phyloP scores from a whole-genome alignment of 2,329 filamentous ascomycete species.

The Pezicula radicicola region DNA sequence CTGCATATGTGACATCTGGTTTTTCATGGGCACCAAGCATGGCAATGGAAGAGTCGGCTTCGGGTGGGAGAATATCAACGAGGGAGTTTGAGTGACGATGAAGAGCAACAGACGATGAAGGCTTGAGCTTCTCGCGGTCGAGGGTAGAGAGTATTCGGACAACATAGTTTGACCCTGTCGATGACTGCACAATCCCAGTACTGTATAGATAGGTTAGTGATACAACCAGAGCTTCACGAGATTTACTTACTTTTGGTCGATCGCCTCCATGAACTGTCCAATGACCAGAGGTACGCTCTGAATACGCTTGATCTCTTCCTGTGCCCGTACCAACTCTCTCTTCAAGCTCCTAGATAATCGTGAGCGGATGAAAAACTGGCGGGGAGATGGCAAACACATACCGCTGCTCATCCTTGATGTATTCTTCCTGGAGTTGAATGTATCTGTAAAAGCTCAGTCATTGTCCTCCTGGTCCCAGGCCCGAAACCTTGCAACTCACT shows the following conservation, averaged over 20 bases:
- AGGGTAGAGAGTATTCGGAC: conserved; percentile 97
- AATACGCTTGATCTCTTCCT: conserved; percentile 99
- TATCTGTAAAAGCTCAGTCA: conserved; percentile 52
- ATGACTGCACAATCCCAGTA: conserved; percentile 97
- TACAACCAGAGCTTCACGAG: neutral
- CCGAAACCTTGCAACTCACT: conserved; percentile 53
- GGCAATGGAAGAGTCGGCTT: conserved; percentile 97
- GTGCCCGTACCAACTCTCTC: conserved; percentile 91
- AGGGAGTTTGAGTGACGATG: conserved; percentile 98
- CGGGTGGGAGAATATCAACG: conserved; percentile 96
- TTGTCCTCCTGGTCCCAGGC: neutral
- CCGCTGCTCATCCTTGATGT: conserved; percentile 99
- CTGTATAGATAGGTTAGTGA: conserved; percentile 41
- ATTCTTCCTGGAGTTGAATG: conserved; percentile 98
- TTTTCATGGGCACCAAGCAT: conserved; percentile 98
- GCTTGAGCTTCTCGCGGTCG: conserved; percentile 96
- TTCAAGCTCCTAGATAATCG: conserved; percentile 72
- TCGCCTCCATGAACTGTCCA: conserved; percentile 99
- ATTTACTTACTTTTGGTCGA: conserved; percentile 85
- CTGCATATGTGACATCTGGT: conserved; percentile 95
- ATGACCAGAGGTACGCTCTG: conserved; percentile 98
- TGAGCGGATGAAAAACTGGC: conserved; percentile 5
- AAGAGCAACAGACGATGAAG: conserved; percentile 93
- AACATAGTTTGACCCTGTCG: conserved; percentile 97
- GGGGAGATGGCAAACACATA: conserved; percentile 31